Conservation (phyloP, 2,329 filamentous ascomycete genomes). For the Fusarium sp. region DNA sequence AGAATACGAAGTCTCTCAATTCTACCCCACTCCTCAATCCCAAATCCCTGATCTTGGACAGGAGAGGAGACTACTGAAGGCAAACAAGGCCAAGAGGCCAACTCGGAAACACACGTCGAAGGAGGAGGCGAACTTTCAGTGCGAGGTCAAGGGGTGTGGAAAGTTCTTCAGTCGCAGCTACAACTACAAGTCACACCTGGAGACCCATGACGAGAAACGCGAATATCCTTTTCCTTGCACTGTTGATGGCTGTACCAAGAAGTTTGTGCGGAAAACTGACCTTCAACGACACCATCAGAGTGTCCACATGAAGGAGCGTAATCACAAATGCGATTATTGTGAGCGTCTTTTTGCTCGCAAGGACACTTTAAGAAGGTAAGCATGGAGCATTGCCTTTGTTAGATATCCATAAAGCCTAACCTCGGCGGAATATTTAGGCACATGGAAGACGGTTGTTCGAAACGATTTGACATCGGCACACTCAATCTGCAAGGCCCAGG, state of each 20-base stretch:
- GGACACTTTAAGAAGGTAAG: constrained; percentile 83
- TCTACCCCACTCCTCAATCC: constrained; percentile 36
- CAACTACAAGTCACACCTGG: constrained; percentile 88
- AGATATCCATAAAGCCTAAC: constrained; percentile 6
- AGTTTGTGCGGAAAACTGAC: constrained; percentile 86
- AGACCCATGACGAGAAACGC: constrained; percentile 80
- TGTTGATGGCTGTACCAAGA: constrained; percentile 73
- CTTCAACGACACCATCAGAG: constrained; percentile 70
- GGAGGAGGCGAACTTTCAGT: constrained; percentile 78
- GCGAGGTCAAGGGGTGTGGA: constrained; percentile 75
- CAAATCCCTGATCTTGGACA: constrained; percentile 37
- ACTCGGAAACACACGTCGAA: constrained; percentile 69
- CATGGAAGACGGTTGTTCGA: constrained; percentile 80
- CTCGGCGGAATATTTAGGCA: constrained; percentile 63
- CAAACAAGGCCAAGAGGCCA: constrained; percentile 48
- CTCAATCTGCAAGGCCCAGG: constrained; percentile 57
- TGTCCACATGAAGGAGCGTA: constrained; percentile 79
- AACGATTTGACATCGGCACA: constrained; percentile 69
- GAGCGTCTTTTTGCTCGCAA: constrained; percentile 79
- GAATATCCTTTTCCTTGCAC: constrained; percentile 77
- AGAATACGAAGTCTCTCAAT: constrained; percentile 42
- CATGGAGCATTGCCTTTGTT: background rate
- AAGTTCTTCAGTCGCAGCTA: constrained; percentile 85
- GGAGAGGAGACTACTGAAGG: constrained; percentile 40
- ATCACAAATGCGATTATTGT: constrained; percentile 77